Base-by-base conservation (phyloP, 768 basidiomycete genomes). In the Mycena galericulata region DNA sequence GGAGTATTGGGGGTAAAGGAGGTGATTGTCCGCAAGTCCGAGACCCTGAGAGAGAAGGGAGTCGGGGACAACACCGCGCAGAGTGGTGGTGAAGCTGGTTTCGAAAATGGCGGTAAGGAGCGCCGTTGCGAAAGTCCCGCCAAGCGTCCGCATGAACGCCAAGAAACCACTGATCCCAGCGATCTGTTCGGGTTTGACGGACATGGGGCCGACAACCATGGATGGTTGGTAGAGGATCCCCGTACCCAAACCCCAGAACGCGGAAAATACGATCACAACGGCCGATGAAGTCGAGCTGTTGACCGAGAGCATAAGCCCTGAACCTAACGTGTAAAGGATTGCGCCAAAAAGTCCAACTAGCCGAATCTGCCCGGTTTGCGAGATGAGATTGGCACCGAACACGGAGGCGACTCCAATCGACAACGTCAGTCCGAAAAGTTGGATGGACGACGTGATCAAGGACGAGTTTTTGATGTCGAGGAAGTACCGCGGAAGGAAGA, bases 381-480 rank as follows among this genome's bases (percentile, higher is more conserved):
- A 53, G n/a, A 53, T 53, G 30, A 53, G 50, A 32, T 53, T 49
- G 47, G 47, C 47, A 32, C 50, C 50, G n/a, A 53, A 53, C 11
- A 53, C 29, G 30, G 50, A 53, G 30, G 50, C 29, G 8, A 53
- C 50, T 4, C 50, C 30, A 34, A 14, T 49, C 15, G 26, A 27
- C 18, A 53, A 24, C 15, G 50, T 53, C 50, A 53, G 17, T 20
- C 50, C 50, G 11, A 53, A 53, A 12, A 53, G 50, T 27, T 53
- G 50, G 26, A 8, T 20, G 18, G 30, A 32, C 11, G 30, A 29
- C 30, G 30, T 53, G 29, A 53, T 34, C 30, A 53, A 32, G 18
- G 29, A 53, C 7, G 17, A 32, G 50, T 53, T 32, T 53, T 53
- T 53, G 18, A 53, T 20, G 50, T 53, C 26, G 30, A 53, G 15